A percentile compares a stretch with the other conserved stretches of the same genome.
Evolutionary conservation across 306 rosid species (phyloP).

Genomic region (Lathyrus sativus): DNA sequence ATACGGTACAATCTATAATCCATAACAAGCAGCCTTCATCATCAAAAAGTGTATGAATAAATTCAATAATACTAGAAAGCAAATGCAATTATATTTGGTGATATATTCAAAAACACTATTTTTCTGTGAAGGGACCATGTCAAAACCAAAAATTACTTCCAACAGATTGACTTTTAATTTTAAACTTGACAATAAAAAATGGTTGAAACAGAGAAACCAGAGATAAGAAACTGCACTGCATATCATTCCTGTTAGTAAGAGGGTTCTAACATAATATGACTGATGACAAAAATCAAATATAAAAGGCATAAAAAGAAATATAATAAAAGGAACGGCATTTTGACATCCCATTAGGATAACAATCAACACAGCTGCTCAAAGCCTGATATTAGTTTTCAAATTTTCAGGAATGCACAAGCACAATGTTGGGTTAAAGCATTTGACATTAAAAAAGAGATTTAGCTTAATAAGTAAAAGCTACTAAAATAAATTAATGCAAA

Average conservation of each 20-base stretch:
- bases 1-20: slow-evolving; percentile 1
- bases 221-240: not conserved
- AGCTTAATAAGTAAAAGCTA: not conserved
- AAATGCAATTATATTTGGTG: slow-evolving; percentile 4
- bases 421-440: slow-evolving; percentile 13
- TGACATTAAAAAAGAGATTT: slow-evolving; percentile 4
- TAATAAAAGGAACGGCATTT: not conserved
- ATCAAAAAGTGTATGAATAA: slow-evolving; percentile 11
- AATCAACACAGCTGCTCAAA: not conserved
- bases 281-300: not conserved
- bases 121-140: slow-evolving; percentile 11
- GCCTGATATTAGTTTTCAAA: not conserved
- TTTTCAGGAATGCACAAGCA: not conserved
- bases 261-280: not conserved
- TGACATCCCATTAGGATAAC: slow-evolving; percentile 8
- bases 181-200: slow-evolving; percentile 24
- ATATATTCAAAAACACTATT: not conserved
- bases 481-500: not conserved
- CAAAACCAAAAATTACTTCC: slow-evolving; percentile 5
- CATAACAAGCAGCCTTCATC: slow-evolving; percentile 23
- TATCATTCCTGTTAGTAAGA: not conserved
- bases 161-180: slow-evolving; percentile 14
- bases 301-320: not conserved
- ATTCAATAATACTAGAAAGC: not conserved
- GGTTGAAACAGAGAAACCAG: slow-evolving; percentile 11